Percentiles rank a stretch among this genome's conserved stretches.
Conservation (phyloP, 805 yeast species). For the Yarrowia hollandica region DNA sequence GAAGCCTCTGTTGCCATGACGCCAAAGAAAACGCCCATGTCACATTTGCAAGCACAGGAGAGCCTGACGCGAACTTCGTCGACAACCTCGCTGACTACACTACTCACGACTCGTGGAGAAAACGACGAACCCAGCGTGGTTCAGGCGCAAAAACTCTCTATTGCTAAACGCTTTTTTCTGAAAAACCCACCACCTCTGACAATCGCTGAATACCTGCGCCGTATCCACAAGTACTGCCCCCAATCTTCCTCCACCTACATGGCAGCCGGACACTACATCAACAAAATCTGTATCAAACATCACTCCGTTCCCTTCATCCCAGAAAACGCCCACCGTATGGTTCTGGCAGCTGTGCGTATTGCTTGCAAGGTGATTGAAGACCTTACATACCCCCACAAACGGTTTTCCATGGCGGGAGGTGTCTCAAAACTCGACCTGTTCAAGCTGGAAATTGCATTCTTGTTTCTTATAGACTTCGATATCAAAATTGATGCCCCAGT, state of each 20-base stretch:
- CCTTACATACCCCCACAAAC: slow-evolving; percentile 47
- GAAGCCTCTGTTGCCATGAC: background rate
- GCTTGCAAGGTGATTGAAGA: slow-evolving; percentile 54
- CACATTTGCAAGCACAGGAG: background rate
- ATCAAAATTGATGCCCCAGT: slow-evolving; percentile 37
- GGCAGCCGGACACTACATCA: slow-evolving; percentile 43
- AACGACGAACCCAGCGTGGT: slow-evolving; percentile 8
- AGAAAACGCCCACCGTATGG: slow-evolving; percentile 47
- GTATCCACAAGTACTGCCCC: slow-evolving; percentile 46
- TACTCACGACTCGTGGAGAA: background rate
- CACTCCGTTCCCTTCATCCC: slow-evolving; percentile 41
- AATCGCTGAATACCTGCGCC: slow-evolving; percentile 39
- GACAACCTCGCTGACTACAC: slow-evolving; percentile 5
- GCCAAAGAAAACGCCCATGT: background rate
- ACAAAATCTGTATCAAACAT: slow-evolving; percentile 40
- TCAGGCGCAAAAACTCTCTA: slow-evolving; percentile 31
- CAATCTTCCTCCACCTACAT: slow-evolving; percentile 44
- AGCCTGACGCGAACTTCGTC: slow-evolving; percentile 5
- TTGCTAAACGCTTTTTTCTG: slow-evolving; percentile 41
- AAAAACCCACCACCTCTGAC: slow-evolving; percentile 40
- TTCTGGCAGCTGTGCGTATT: slow-evolving; percentile 48
- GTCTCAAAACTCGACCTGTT: slow-evolving; percentile 48
- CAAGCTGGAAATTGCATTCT: slow-evolving; percentile 52
- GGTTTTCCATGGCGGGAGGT: slow-evolving; percentile 53
- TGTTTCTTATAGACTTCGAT: slow-evolving; percentile 53